Evolutionary conservation across 2,329 filamentous ascomycete species (phyloP), one percentile per base, ranked within the genome.

Genomic region (Nothophoma quercina): DNA sequence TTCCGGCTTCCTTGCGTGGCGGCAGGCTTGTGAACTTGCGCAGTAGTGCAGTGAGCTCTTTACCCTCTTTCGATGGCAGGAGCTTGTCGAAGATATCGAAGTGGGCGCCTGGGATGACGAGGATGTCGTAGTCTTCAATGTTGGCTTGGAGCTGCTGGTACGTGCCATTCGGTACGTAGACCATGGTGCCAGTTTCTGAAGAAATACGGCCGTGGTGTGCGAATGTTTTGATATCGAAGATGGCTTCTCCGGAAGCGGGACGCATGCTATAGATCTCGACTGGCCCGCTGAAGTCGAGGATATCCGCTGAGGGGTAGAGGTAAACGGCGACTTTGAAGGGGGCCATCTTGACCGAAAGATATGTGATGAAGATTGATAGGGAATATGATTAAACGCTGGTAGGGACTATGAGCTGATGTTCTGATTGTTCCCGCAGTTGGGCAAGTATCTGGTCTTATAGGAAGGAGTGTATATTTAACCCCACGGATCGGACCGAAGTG

Each of bases 231-330:
- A 71, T 63, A 0, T 55, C 45, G 60, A 78, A 78, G 30, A 66
- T 56, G 8, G 63, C 57, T 7, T 58, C 55, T 10, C 63, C 65
- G 15, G 60, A 49, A 13, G 71, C 67, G 13, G 60, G 60, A 25
- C 64, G 65, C 48, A 62, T 67, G 26, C 63, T 65, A 48, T 75
- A 67, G 28, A 77, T 64, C 51, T 78, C 75, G 19, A 71, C 58
- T 3, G 75, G 76, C 1, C 72, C 75, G 19, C 66, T 63, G 51
- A 77, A 77, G 63, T 78, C 76, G 40, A 78, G 72, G 41, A 78
- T 68, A 50, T 78, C 75, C 21, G 67, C 73, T 9, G 67, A 58
- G 3, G 65, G 58, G 58, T 74, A 77, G 19, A 78, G 55, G 19
- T 78, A 62, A 1, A 76, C 64, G 15, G 70, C 76, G n/a, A 76